phyloP scores from a whole-genome alignment of 306 rosid genomes.

The Quercus parvula region DNA sequence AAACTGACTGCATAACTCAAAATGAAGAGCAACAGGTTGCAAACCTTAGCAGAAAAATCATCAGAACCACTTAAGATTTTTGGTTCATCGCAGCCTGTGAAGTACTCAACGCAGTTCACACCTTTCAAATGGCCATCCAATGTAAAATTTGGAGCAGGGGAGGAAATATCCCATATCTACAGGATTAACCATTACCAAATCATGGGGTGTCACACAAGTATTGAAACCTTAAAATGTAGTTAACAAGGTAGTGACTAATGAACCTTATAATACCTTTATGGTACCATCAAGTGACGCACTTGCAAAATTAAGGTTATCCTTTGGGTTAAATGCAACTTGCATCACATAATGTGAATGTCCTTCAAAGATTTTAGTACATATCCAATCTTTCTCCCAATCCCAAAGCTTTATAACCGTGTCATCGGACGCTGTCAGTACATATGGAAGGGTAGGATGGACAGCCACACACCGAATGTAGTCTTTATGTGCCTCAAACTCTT shows the following conservation, averaged over 20 bases:
- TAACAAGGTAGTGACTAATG: neutral
- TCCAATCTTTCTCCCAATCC: slow-evolving; percentile 99
- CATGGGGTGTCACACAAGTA: too few species aligned
- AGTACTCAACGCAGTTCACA: slow-evolving; percentile 87
- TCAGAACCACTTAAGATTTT: slow-evolving; percentile 93
- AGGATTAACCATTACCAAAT: neutral
- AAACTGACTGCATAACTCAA: neutral
- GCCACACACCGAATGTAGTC: slow-evolving; percentile 98
- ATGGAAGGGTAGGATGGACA: slow-evolving; percentile 97
- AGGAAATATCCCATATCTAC: slow-evolving; percentile 96
- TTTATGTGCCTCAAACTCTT: slow-evolving; percentile 78
- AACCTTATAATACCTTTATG: slow-evolving; percentile 51
- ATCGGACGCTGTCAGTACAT: slow-evolving; percentile 93
- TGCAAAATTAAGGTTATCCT: slow-evolving; percentile 96
- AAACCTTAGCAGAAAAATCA: slow-evolving; percentile 97
- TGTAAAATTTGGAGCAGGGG: slow-evolving; percentile 98
- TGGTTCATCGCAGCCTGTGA: slow-evolving; percentile 97
- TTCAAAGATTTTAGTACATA: slow-evolving; percentile 95
- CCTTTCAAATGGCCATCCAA: slow-evolving; percentile 98
- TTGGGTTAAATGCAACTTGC: slow-evolving; percentile 99
- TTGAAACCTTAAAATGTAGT: neutral
- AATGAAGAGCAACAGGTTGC: neutral
- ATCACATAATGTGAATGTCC: slow-evolving; percentile 99
- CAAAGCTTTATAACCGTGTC: slow-evolving; percentile 99
- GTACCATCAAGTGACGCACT: slow-evolving; percentile 99